phyloP scores from a whole-genome alignment of 1,284 basidiomycete genomes.

The Rhodofomes roseus region DNA sequence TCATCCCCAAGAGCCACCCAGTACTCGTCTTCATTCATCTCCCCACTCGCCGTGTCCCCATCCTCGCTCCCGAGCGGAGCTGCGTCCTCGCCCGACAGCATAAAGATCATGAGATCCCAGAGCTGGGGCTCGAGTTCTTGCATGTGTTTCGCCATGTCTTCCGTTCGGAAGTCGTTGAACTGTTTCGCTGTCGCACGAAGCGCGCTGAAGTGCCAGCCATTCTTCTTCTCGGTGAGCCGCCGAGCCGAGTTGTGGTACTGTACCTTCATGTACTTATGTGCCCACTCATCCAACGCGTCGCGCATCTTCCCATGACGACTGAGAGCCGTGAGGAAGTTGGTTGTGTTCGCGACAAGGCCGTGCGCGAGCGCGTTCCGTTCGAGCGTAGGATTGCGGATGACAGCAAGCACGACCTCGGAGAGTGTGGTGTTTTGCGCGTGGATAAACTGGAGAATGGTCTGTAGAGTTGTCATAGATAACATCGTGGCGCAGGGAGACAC shows the following conservation, averaged over 20 bases:
- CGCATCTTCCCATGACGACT: not conserved
- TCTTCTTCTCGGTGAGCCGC: conserved; percentile 7
- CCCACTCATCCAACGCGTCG: not conserved
- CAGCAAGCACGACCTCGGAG: not conserved
- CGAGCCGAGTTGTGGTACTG: not conserved
- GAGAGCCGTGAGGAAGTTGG: not conserved
- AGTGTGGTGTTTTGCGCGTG: not conserved
- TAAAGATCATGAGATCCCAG: not conserved
- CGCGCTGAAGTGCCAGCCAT: conserved; percentile 6
- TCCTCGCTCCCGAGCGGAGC: not conserved
- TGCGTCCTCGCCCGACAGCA: not conserved
- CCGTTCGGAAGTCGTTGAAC: not conserved
- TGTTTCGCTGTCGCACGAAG: not conserved
- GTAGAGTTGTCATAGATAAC: not conserved
- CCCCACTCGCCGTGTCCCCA: not conserved
- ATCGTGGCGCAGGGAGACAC: not conserved
- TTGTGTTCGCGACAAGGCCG: not conserved
- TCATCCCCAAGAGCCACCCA: not conserved
- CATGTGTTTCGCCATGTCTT: conserved; percentile 1
- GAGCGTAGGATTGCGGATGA: not conserved
- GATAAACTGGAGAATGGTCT: not conserved
- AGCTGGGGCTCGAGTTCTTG: not conserved
- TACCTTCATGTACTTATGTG: not conserved
- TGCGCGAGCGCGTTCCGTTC: not conserved
- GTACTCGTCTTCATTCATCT: not conserved